Percentiles rank a stretch among this genome's conserved stretches.
phyloP scores from a whole-genome alignment of 2,329 filamentous ascomycete species.

The Scedosporium aurantiacum region DNA sequence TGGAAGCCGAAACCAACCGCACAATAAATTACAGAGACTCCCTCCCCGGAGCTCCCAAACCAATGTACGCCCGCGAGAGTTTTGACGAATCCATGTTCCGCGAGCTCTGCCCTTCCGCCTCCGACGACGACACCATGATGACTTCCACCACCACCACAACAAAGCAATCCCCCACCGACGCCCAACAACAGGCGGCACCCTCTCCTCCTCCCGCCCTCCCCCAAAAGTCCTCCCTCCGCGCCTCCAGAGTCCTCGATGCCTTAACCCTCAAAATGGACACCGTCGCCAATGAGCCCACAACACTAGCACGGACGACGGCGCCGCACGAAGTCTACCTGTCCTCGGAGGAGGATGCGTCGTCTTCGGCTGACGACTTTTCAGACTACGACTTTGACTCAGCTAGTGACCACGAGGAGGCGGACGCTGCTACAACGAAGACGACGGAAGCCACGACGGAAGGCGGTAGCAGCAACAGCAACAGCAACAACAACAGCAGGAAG shows the following conservation, averaged over 20 bases:
- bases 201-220: conserved; percentile 28
- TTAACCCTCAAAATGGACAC: conserved; percentile 23
- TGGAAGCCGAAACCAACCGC: background rate
- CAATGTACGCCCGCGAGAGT: conserved; percentile 3
- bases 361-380: conserved; percentile 49
- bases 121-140: conserved; percentile 4
- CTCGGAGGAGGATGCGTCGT: conserved; percentile 54
- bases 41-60: conserved; percentile 8
- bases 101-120: background rate
- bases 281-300: conserved; percentile 16
- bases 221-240: conserved; percentile 30
- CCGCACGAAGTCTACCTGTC: conserved; percentile 53
- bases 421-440: conserved; percentile 3
- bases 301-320: conserved; percentile 10
- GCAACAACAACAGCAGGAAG: background rate
- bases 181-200: conserved; percentile 2
- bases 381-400: conserved; percentile 40
- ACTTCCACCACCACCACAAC: conserved; percentile 6
- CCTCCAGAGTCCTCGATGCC: conserved; percentile 28
- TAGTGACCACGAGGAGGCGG: conserved; percentile 20
- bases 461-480: no score
- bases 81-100: conserved; percentile 4
- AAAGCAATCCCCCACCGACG: conserved; percentile 7
- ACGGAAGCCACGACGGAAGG: no score
- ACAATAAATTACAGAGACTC: conserved; percentile 6